phyloP scores from a whole-genome alignment of 352 stramenopile species.

The Achlya hypogyna region DNA sequence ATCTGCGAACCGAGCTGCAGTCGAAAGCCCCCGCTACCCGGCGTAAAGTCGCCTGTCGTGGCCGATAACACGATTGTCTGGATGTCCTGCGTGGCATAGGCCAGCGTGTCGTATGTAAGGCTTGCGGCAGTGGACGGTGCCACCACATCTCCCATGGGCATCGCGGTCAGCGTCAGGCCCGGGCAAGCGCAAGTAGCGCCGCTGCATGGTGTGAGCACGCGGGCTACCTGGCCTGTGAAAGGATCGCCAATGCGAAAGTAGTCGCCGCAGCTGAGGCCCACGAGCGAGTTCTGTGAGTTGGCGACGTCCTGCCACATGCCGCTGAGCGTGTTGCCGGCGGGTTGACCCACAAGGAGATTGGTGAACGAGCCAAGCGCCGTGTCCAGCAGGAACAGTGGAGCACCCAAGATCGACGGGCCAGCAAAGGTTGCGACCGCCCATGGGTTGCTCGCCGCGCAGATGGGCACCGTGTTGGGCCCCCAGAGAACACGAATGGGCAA shows the following conservation, averaged over 20 bases:
- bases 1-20: constrained; percentile 86
- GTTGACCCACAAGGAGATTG: neutral
- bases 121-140: neutral
- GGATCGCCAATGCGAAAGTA: constrained; percentile 52
- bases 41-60: constrained; percentile 26
- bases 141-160: constrained; percentile 10
- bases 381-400: constrained; percentile 12
- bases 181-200: constrained; percentile 46
- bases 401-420: neutral
- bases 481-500: constrained; percentile 45
- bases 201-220: constrained; percentile 30
- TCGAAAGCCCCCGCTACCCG: constrained; percentile 77
- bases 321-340: constrained; percentile 1
- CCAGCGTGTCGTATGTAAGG: constrained; percentile 34
- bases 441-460: constrained; percentile 40
- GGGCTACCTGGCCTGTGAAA: constrained; percentile 33
- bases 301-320: constrained; percentile 3
- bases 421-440: constrained; percentile 27
- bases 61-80: constrained; percentile 50
- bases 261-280: constrained; percentile 43
- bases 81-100: constrained; percentile 47
- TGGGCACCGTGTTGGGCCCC: constrained; percentile 52
- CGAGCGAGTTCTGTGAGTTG: neutral
- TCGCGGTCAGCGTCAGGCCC: constrained; percentile 5
- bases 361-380: constrained; percentile 16